Percentiles rank a stretch among this genome's conserved stretches.
phyloP scores from a whole-genome alignment of 805 yeast species.

The Metschnikowia shivogae region DNA sequence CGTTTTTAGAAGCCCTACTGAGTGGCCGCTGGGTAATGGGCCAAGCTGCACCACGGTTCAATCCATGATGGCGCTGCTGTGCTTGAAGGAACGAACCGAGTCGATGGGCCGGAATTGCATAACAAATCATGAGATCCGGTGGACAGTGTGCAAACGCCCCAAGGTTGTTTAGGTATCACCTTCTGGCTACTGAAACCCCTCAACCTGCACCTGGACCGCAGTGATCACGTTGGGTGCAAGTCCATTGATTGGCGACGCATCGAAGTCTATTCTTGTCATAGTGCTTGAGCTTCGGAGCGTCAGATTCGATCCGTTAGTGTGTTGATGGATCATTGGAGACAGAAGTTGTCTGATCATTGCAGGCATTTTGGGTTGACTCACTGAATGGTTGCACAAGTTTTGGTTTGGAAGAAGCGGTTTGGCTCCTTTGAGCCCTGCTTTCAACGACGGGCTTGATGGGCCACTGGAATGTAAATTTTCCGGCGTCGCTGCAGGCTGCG shows the following conservation, averaged over 20 bases:
- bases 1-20: no score
- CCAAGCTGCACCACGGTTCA: no score
- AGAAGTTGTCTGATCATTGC: slow-evolving; percentile 12
- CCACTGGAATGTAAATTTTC: slow-evolving; percentile 13
- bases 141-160: no score
- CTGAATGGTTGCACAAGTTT: slow-evolving; percentile 17
- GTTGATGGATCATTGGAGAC: slow-evolving; percentile 16
- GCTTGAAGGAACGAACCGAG: no score
- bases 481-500: slow-evolving; percentile 7
- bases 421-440: slow-evolving; percentile 12
- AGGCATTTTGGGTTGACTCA: slow-evolving; percentile 11
- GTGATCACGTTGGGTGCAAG: slow-evolving; percentile 37
- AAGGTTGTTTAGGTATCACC: no score
- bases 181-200: slow-evolving; percentile 16
- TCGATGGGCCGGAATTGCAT: no score
- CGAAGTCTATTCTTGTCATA: slow-evolving; percentile 28
- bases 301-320: slow-evolving; percentile 20
- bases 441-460: slow-evolving; percentile 18
- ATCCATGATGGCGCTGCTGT: no score
- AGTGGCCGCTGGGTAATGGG: no score
- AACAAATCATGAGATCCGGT: no score
- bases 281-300: slow-evolving; percentile 32
- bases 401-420: slow-evolving; percentile 19
- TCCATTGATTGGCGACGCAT: slow-evolving; percentile 21
- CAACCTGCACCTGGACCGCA: slow-evolving; percentile 35